Conservation (phyloP, 2,329 filamentous ascomycete species). For the Botrytis aclada region DNA sequence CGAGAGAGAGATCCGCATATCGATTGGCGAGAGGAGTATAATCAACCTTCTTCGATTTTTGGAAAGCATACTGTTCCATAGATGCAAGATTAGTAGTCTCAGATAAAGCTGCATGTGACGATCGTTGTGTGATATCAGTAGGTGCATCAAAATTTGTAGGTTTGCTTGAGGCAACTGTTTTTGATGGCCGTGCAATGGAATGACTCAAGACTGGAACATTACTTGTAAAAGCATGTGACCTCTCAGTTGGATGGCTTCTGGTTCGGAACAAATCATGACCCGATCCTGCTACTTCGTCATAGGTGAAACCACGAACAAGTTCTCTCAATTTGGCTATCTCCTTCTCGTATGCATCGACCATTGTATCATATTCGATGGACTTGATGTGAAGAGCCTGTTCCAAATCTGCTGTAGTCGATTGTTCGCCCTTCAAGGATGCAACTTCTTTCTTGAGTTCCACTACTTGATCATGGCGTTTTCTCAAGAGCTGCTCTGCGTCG, state of each 20-base stretch:
- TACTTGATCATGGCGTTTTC: constrained; percentile 56
- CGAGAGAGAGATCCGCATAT: constrained; percentile 26
- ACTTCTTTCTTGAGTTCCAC: constrained; percentile 54
- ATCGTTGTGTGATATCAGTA: constrained; percentile 13
- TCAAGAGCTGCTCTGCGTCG: constrained; percentile 54
- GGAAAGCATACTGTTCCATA: constrained; percentile 26
- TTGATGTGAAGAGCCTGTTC: constrained; percentile 26
- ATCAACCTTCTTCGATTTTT: constrained; percentile 29
- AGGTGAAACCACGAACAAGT: neutral
- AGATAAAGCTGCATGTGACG: constrained; percentile 30
- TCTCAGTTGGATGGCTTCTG: constrained; percentile 13
- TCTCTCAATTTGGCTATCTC: constrained; percentile 25
- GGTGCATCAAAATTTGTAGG: constrained; percentile 22
- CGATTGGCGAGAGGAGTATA: constrained; percentile 28
- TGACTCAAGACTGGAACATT: constrained; percentile 26
- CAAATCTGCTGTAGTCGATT: constrained; percentile 24
- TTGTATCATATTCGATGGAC: constrained; percentile 25
- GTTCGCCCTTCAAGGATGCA: constrained; percentile 42
- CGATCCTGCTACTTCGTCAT: constrained; percentile 1
- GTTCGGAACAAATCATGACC: constrained; percentile 8
- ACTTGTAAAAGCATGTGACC: constrained; percentile 23
- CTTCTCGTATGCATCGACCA: constrained; percentile 25
- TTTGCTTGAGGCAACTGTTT: constrained; percentile 22
- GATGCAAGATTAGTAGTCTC: constrained; percentile 32
- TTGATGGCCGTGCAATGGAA: constrained; percentile 27